phyloP scores from a whole-genome alignment of 805 yeast species.

The Starmerella bombi region DNA sequence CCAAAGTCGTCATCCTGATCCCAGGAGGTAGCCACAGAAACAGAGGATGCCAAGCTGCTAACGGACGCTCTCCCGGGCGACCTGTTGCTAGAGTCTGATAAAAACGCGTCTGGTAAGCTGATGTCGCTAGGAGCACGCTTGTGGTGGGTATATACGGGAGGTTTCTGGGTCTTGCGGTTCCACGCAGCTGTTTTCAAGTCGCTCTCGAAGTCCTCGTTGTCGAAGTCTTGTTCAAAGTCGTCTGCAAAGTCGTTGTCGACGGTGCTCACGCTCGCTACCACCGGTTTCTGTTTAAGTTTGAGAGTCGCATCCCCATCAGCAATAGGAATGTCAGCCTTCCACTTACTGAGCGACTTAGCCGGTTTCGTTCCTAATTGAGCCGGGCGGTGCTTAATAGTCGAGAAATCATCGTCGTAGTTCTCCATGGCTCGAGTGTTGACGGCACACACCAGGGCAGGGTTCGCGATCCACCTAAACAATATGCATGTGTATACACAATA shows the following conservation, averaged over 20 bases:
- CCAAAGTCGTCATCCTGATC: conserved; percentile 18
- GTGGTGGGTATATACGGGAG: background rate
- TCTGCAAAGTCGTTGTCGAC: background rate
- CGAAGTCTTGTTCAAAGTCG: conserved; percentile 3
- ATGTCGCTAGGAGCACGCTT: background rate
- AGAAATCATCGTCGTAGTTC: conserved; percentile 20
- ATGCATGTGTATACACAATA: background rate
- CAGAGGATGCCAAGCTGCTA: conserved; percentile 14
- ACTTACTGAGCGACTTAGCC: conserved; percentile 2
- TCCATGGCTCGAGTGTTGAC: conserved; percentile 9
- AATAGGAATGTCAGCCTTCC: conserved; percentile 15
- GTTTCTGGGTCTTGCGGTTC: background rate
- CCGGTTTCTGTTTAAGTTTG: background rate
- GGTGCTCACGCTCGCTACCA: background rate
- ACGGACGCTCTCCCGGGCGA: conserved; percentile 18
- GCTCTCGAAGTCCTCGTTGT: conserved; percentile 16
- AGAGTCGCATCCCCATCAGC: conserved; percentile 14
- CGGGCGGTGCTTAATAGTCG: conserved; percentile 15
- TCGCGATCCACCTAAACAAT: too few relatives aligned
- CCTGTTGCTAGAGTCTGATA: conserved; percentile 14
- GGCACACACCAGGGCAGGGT: background rate
- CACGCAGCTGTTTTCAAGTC: conserved; percentile 5
- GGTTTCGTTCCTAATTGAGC: background rate
- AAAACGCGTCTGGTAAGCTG: conserved; percentile 11
- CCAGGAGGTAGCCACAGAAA: conserved; percentile 17